Conservation (phyloP, 257 asterid species). For the Sherardia arvensis region DNA sequence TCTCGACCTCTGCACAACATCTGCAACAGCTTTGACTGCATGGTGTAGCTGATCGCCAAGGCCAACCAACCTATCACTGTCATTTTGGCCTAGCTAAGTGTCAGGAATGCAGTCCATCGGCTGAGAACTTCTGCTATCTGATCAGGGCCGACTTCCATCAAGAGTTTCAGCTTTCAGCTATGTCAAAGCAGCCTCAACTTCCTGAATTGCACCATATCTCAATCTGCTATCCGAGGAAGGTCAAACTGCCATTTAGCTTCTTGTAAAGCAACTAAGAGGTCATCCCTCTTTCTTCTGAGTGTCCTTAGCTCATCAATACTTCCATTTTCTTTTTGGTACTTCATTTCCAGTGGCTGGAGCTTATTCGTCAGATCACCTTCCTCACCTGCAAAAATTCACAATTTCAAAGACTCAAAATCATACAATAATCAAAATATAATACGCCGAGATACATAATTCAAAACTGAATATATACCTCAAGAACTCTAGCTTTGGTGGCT, state of each 20-base stretch:
- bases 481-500: conserved; percentile 30
- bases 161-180: conserved; percentile 42
- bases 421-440: background rate
- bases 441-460: no score
- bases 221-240: conserved; percentile 93
- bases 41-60: conserved; percentile 32
- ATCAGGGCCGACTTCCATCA: conserved; percentile 77
- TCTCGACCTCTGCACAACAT: conserved; percentile 79
- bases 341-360: no score
- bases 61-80: no score
- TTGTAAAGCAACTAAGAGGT: conserved; percentile 53
- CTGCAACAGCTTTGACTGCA: conserved; percentile 70
- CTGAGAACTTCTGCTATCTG: conserved; percentile 90
- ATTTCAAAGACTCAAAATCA: background rate
- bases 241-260: conserved; percentile 98
- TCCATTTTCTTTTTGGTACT: conserved; percentile 68
- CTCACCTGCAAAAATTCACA: conserved; percentile 30
- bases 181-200: conserved; percentile 68
- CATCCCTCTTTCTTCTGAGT: conserved; percentile 61
- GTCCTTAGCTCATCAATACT: conserved; percentile 72
- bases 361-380: conserved; percentile 79
- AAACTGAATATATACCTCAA: conserved; percentile 14
- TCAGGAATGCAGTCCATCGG: conserved; percentile 77
- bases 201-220: conserved; percentile 76
- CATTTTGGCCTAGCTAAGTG: conserved; percentile 81